Evolutionary conservation across 2,329 filamentous ascomycete genomes (phyloP).

Genomic region (Trichoderma sp.): DNA sequence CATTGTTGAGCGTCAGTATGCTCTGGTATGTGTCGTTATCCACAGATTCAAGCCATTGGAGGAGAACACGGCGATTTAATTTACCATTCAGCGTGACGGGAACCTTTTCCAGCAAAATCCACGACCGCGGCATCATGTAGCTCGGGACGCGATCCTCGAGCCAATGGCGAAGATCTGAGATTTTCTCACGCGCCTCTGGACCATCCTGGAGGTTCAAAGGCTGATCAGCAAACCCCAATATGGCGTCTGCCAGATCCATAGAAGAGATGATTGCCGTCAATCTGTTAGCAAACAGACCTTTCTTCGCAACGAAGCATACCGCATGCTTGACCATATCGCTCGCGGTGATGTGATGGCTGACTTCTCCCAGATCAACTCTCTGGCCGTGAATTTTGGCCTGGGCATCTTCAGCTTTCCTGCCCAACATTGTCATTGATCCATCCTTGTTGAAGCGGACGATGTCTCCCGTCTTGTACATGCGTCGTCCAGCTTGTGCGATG

Average conservation of each 20-base stretch:
- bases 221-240: not conserved
- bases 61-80: not conserved
- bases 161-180: not conserved
- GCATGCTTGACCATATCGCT: not conserved
- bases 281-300: not conserved
- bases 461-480: not conserved
- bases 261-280: not conserved
- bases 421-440: not conserved
- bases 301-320: not conserved
- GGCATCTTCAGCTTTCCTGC: not conserved
- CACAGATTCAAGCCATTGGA: not conserved
- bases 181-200: not conserved
- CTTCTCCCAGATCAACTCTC: not conserved
- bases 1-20: not conserved
- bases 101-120: not conserved
- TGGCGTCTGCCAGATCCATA: not conserved
- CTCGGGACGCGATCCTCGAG: not conserved
- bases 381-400: not conserved
- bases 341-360: not conserved
- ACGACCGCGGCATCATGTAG: not conserved
- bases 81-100: not conserved
- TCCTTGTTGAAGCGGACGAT: not conserved
- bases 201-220: not conserved
- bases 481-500: not conserved
- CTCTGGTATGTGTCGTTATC: not conserved